Conservation (phyloP, 208 protist species). For the Trypanosoma grayi region DNA sequence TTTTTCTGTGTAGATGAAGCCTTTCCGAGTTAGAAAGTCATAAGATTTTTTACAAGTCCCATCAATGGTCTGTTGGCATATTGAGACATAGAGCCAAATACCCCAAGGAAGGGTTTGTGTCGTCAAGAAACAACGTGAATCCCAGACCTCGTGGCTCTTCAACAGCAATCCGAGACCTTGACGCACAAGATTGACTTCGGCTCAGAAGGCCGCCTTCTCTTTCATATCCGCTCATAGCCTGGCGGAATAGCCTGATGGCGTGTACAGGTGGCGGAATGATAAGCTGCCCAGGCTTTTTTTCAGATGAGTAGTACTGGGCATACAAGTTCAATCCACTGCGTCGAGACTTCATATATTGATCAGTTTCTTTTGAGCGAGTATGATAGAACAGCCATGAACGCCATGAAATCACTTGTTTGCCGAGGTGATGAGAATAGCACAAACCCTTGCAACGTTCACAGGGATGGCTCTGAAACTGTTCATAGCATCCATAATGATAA, state of each 20-base stretch:
- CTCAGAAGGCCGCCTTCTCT: slow-evolving; percentile 61
- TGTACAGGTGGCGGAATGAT: slow-evolving; percentile 82
- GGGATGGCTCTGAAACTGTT: slow-evolving; percentile 81
- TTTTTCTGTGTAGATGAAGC: slow-evolving; percentile 83
- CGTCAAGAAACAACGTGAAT: slow-evolving; percentile 69
- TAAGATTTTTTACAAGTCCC: slow-evolving; percentile 90
- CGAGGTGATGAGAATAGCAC: slow-evolving; percentile 72
- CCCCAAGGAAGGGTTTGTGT: slow-evolving; percentile 54
- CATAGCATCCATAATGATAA: slow-evolving; percentile 85
- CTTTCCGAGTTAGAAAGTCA: slow-evolving; percentile 58
- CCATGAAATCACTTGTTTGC: slow-evolving; percentile 91
- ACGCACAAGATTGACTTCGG: slow-evolving; percentile 44
- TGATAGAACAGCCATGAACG: slow-evolving; percentile 80
- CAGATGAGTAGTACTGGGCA: slow-evolving; percentile 55
- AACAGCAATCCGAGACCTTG: slow-evolving; percentile 53
- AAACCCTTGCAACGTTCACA: slow-evolving; percentile 48
- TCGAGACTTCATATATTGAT: slow-evolving; percentile 42
- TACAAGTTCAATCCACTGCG: slow-evolving; percentile 71
- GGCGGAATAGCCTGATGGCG: slow-evolving; percentile 72
- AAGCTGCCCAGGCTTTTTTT: slow-evolving; percentile 76
- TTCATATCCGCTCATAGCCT: slow-evolving; percentile 73
- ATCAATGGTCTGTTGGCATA: slow-evolving; percentile 72
- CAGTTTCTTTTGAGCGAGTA: slow-evolving; percentile 42
- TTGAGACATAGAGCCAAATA: slow-evolving; percentile 82
- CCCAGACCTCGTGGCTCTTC: slow-evolving; percentile 63